These are phyloP conservation scores for Haberlea rhodopensis DNA, from an alignment of 257 asterid species.

Conservation along the genomic window DNA sequence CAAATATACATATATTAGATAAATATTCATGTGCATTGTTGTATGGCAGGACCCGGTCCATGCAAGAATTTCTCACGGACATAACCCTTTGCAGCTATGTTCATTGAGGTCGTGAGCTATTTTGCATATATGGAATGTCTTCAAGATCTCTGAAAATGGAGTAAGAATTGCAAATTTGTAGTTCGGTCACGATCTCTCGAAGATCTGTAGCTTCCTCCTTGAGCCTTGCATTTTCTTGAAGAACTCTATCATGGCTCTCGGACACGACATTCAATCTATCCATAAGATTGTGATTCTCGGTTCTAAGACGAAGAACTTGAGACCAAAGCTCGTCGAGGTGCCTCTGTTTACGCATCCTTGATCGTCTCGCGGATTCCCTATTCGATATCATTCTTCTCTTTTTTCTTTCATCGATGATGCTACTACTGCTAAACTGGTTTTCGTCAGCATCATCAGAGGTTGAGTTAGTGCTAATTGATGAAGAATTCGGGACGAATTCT, in stretches of 20 bases:
- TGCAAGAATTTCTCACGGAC: too few species aligned
- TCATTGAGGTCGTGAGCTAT: slow-evolving; percentile 60
- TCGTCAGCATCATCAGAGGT: slow-evolving; percentile 81
- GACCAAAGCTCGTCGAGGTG: slow-evolving; percentile 86
- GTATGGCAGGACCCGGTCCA: too few species aligned
- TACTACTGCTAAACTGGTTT: slow-evolving; percentile 28
- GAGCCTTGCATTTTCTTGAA: slow-evolving; percentile 57
- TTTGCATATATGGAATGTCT: slow-evolving; percentile 60
- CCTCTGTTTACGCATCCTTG: slow-evolving; percentile 91
- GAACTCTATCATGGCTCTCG: slow-evolving; percentile 54
- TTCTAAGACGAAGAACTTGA: slow-evolving; percentile 65
- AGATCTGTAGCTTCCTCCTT: slow-evolving; percentile 72
- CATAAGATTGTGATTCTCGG: slow-evolving; percentile 55
- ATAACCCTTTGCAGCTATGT: slow-evolving; percentile 24
- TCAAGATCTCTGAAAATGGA: slow-evolving; percentile 52
- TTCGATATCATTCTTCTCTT: slow-evolving; percentile 86
- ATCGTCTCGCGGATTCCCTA: slow-evolving; percentile 83
- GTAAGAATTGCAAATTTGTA: slow-evolving; percentile 48
- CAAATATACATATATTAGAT: too few species aligned
- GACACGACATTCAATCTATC: slow-evolving; percentile 54
- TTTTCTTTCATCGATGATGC: slow-evolving; percentile 63
- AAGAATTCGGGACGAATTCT: slow-evolving; percentile 34
- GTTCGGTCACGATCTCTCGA: slow-evolving; percentile 52
- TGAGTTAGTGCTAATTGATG: slow-evolving; percentile 56
- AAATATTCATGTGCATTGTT: too few species aligned